Evolutionary conservation across 495 filamentous ascomycete species (phyloP), one percentile per base, ranked within the genome.

Genomic region (Clohesyomyces aquaticus): DNA sequence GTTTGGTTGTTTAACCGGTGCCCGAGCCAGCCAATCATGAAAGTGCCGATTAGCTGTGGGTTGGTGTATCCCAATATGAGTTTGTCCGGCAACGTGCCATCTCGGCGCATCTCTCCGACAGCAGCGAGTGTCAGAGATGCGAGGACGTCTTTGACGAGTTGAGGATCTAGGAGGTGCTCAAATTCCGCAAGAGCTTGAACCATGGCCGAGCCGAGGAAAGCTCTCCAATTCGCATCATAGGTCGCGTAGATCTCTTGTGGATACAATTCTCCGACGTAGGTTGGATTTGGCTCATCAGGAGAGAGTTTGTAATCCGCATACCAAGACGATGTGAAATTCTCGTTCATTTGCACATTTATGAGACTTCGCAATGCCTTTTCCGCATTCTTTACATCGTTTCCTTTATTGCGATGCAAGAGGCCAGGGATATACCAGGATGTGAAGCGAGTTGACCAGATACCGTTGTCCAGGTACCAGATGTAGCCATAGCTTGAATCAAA

Each of bases 231-330:
- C 46, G 46, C 11, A 22, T 49, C 46, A 19, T 49, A 49, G 10
- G 46, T 49, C 10, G 46, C 46, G 19, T 49, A 49, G 46, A 49
- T 49, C 19, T 49, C 46, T 22, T 49, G 46, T 9, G 46, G 46
- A 49, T 49, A 49, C 46, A 49, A 49, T 8, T 11, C 19, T 19
- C 46, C 46, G 19, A 49, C 21, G 19, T 49, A 49, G 11, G 46
- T 49, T 49, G 46, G 46, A 22, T 49, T 49, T 22, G 46, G 46
- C 46, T 49, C 46, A 49, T 49, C 46, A 49, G 46, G 46, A 22
- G 46, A 11, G 9, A 49, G 10, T 22, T 49, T 49, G 19, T 49
- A 49, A 19, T 49, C 46, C 19, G 11, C 19, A 49, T 49, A 49
- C 46, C 46, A 49, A 8, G 46, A 19, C 46, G 46, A 49, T 19